A percentile compares a stretch with the other conserved stretches of the same genome.
phyloP scores from a whole-genome alignment of 495 filamentous ascomycete genomes.

The Penicillium waksmanii region DNA sequence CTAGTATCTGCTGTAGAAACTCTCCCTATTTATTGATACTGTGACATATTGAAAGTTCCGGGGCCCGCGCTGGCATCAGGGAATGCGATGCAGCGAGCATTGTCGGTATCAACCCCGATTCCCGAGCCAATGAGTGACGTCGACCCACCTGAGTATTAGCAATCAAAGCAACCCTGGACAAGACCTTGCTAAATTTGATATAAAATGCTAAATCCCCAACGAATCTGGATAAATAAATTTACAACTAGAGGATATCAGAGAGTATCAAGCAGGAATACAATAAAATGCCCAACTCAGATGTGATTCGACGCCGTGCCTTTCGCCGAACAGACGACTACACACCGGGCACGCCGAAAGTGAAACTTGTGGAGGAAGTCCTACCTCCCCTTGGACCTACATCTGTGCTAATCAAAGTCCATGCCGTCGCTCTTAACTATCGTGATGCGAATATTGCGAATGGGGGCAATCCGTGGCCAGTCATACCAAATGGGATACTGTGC shows the following conservation, averaged over 20 bases:
- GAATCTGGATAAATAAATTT: too few relatives aligned
- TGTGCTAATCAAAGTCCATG: conserved; percentile 45
- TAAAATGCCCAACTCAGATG: neutral
- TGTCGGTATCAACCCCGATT: neutral
- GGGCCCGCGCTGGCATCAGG: too few relatives aligned
- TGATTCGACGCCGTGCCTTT: conserved; percentile 22
- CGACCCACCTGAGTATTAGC: neutral
- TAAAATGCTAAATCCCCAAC: too few relatives aligned
- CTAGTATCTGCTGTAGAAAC: too few relatives aligned
- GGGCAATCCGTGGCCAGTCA: conserved; percentile 40
- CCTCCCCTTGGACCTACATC: conserved; percentile 30
- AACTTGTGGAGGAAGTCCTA: conserved; percentile 26
- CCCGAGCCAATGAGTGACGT: neutral
- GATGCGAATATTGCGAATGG: conserved; percentile 46
- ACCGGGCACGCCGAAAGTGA: conserved; percentile 28
- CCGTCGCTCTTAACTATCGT: conserved; percentile 49
- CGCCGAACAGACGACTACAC: conserved; percentile 37
- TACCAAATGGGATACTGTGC: conserved; percentile 35
- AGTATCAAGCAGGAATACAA: neutral
- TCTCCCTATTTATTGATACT: too few relatives aligned
- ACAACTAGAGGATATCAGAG: too few relatives aligned
- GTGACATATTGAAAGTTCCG: too few relatives aligned
- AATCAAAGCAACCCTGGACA: neutral
- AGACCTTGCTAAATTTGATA: too few relatives aligned
- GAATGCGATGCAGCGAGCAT: too few relatives aligned